Evolutionary conservation across 768 basidiomycete genomes (phyloP), one percentile per base, ranked within the genome.

Genomic region (Paxillus ammoniavirescens): DNA sequence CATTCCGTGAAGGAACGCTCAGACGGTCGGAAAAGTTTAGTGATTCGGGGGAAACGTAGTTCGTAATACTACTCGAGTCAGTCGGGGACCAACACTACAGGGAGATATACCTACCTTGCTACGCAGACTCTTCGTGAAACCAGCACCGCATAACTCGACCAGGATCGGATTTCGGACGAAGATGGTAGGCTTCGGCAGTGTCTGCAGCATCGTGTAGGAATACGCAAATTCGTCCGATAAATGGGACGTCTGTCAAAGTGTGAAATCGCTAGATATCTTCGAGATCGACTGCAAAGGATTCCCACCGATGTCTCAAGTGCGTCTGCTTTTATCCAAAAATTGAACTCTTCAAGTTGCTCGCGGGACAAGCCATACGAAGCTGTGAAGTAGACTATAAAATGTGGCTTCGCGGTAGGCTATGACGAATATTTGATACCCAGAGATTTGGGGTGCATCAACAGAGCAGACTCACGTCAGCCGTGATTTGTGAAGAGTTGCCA

Each of bases 41-140:
- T 78, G 30, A 95, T 76, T 46, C 93, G 77, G 0, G 93, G 91
- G 66, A 89, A 95, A 18, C 93, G 86, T 5, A 93, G 75, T 58
- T 90, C 90, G 64, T 94, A 94, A 62, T 86, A 76, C 91, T 93
- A 55, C 13, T 52, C 18, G 2, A 31, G 56, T 50, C 26, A 30
- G 42, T 35, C 49, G 41, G 46, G 35, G 10, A 9, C 46, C 36
- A 28, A 36, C 12, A 8, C 8, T 14, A 14, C n/a, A 9, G 7
- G 5, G 33, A 49, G 31, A 40, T 1, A 30, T 8, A 65, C 77
- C 49, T 50, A 90, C 89, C 62, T 79, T 73, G 63, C 81, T 80
- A 23, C 71, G 59, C 0, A 75, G 72, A n/a, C 83, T 70, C 64
- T 89, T 90, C 30, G 86, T 87, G 62, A 93, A 95, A 2, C 92